These are phyloP conservation scores for Rhododendron vialii DNA, from an alignment of 148 eudicot species.

Conservation along the genomic window DNA sequence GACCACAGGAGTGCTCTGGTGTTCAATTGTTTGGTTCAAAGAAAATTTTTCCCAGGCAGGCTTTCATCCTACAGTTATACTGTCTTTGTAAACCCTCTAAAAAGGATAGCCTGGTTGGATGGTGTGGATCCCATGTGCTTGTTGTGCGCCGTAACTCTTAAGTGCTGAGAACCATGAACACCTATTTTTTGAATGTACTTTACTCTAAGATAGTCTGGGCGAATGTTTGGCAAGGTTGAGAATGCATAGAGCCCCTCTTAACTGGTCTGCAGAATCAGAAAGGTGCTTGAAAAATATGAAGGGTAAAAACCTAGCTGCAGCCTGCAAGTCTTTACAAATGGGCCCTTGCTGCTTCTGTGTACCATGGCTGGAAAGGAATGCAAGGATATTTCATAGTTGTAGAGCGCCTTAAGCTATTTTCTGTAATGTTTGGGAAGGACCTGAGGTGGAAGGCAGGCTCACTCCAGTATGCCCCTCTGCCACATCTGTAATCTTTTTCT, in stretches of 20 bases:
- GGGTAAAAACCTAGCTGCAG: not conserved
- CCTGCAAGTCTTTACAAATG: not conserved
- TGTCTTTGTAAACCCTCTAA: not conserved
- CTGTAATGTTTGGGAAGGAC: not conserved
- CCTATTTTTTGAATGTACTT: not conserved
- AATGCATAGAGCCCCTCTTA: not conserved
- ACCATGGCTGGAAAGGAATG: not conserved
- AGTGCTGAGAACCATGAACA: not conserved
- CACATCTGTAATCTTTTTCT: not conserved
- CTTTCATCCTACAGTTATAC: not conserved
- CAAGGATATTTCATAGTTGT: not conserved
- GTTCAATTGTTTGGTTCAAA: not conserved
- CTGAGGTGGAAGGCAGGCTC: not conserved
- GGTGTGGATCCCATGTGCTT: not conserved
- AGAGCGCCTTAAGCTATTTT: not conserved
- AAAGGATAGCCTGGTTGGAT: not conserved
- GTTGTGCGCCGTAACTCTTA: not conserved
- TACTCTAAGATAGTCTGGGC: not conserved
- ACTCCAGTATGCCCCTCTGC: not conserved
- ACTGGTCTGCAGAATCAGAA: not conserved
- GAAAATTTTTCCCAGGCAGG: not conserved
- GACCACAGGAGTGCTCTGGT: not conserved
- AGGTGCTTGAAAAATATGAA: not conserved
- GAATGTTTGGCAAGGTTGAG: not conserved
- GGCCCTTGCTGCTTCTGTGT: not conserved